phyloP scores from a whole-genome alignment of 208 protist species.

The Trypanosoma lewisi region DNA sequence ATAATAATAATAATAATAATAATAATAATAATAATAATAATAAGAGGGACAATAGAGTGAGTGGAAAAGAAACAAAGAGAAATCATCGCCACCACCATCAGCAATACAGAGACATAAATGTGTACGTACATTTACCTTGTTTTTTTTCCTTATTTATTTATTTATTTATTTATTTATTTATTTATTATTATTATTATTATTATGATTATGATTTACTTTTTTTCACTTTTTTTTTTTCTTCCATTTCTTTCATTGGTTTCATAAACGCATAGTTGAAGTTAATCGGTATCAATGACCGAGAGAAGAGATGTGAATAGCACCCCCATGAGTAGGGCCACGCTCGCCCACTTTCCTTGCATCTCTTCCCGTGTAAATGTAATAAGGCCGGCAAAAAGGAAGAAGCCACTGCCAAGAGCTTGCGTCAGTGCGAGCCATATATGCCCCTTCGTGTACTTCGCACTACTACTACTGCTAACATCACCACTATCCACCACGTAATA shows the following conservation, averaged over 20 bases:
- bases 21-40: not conserved
- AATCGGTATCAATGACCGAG: slow-evolving; percentile 9
- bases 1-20: too few species aligned
- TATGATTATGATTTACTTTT: not conserved
- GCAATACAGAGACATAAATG: too few species aligned
- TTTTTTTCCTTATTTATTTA: too few species aligned
- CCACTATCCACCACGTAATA: not conserved
- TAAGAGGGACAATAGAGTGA: too few species aligned
- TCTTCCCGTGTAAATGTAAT: slow-evolving; percentile 49
- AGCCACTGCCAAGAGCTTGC: slow-evolving; percentile 62
- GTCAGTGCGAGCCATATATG: slow-evolving; percentile 30
- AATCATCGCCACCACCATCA: too few species aligned
- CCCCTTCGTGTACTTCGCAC: not conserved
- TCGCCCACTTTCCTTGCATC: slow-evolving; percentile 29
- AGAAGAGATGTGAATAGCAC: slow-evolving; percentile 35
- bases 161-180: too few species aligned
- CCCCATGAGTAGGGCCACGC: slow-evolving; percentile 35
- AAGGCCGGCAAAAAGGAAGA: slow-evolving; percentile 64
- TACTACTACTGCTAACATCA: not conserved
- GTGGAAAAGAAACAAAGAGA: too few species aligned
- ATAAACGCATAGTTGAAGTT: not conserved
- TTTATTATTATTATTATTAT: too few species aligned
- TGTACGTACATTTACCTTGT: too few species aligned
- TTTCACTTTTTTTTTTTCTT: not conserved
- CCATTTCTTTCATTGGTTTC: too few species aligned